Conservation (phyloP, 2,329 filamentous ascomycete species). For the Arthroderma uncinatum region DNA sequence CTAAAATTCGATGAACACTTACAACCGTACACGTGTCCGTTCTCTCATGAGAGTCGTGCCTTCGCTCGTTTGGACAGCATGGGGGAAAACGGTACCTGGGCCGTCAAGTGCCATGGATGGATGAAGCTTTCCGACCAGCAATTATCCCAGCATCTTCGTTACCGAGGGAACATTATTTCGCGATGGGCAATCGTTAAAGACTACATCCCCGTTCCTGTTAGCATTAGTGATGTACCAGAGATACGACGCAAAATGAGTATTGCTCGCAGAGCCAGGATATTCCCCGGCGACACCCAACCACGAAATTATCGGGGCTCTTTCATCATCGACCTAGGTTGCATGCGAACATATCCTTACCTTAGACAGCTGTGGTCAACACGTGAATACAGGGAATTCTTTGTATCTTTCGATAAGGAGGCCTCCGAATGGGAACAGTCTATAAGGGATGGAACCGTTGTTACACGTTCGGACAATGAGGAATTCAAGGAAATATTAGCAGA, state of each 20-base stretch:
- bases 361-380: not conserved
- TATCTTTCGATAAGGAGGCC: no score
- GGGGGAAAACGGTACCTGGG: conserved; percentile 13
- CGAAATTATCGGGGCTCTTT: conserved; percentile 12
- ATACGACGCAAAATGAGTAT: conserved; percentile 12
- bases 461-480: no score
- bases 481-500: no score
- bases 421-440: no score
- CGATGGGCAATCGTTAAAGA: conserved; percentile 13
- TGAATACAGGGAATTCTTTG: no score
- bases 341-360: conserved; percentile 11
- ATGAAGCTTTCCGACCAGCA: conserved; percentile 12
- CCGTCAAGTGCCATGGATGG: conserved; percentile 13
- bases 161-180: not conserved
- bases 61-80: conserved; percentile 12
- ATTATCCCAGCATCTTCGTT: not conserved
- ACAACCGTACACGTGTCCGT: conserved; percentile 7
- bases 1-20: not conserved
- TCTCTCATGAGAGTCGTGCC: conserved; percentile 11
- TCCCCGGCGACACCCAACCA: conserved; percentile 7
- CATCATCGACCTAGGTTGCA: conserved; percentile 11
- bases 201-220: conserved; percentile 7
- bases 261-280: conserved; percentile 9
- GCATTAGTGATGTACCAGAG: conserved; percentile 10
- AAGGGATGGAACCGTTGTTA: no score